Evolutionary conservation across 345 rosid species (phyloP).

Genomic region (Pistacia integerrima): DNA sequence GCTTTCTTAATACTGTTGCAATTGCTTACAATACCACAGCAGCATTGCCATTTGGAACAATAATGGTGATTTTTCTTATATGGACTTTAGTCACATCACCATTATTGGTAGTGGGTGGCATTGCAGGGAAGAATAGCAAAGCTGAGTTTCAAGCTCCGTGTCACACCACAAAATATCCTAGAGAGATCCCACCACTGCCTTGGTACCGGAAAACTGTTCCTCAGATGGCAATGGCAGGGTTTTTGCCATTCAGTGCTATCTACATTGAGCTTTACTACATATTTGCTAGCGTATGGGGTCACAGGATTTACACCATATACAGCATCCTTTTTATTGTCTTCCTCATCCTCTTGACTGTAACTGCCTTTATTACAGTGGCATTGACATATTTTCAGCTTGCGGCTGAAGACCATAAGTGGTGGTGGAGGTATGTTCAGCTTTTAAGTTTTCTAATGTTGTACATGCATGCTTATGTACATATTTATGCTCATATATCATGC

Average conservation of each 20-base stretch:
- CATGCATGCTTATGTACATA: not conserved
- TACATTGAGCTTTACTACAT: slow-evolving; percentile 59
- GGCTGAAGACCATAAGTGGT: slow-evolving; percentile 60
- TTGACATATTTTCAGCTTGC: slow-evolving; percentile 61
- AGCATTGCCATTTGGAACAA: slow-evolving; percentile 54
- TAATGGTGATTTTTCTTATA: slow-evolving; percentile 51
- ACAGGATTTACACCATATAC: slow-evolving; percentile 53
- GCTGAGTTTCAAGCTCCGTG: slow-evolving; percentile 61
- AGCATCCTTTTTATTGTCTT: slow-evolving; percentile 58
- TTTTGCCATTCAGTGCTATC: slow-evolving; percentile 60
- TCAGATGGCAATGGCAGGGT: slow-evolving; percentile 63
- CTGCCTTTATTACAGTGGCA: slow-evolving; percentile 52
- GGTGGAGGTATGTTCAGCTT: slow-evolving; percentile 49
- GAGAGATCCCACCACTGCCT: slow-evolving; percentile 55
- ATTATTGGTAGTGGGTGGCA: slow-evolving; percentile 52
- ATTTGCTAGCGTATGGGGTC: slow-evolving; percentile 65
- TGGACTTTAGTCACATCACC: slow-evolving; percentile 54
- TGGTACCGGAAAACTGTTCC: slow-evolving; percentile 51
- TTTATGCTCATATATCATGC: not conserved
- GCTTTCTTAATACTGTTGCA: slow-evolving; percentile 53
- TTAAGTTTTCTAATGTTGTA: not conserved
- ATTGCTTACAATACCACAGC: slow-evolving; percentile 55
- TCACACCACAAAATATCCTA: slow-evolving; percentile 53
- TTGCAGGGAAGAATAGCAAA: slow-evolving; percentile 58
- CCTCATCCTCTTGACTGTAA: slow-evolving; percentile 55